Evolutionary conservation across 2,329 filamentous ascomycete genomes (phyloP).

Genomic region (Clonostachys rosea): DNA sequence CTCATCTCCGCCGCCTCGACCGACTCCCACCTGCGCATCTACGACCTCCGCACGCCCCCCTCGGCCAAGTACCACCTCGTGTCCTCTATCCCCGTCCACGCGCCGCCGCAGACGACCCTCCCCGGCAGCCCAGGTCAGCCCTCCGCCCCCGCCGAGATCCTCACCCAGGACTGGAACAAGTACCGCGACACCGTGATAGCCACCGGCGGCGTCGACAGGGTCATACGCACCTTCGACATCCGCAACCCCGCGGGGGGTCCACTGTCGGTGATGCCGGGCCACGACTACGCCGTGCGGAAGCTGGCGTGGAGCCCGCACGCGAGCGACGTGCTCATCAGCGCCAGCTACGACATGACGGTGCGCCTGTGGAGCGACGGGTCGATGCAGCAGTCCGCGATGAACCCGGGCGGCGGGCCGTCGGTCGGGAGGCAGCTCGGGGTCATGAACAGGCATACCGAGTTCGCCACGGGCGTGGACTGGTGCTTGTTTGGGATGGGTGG

Average conservation of each 20-base stretch:
- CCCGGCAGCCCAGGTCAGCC: slow-evolving; percentile 26
- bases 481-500: slow-evolving; percentile 93
- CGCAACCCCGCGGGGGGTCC: slow-evolving; percentile 71
- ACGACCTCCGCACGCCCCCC: slow-evolving; percentile 83
- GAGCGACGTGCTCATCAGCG: slow-evolving; percentile 80
- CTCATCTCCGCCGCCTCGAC: slow-evolving; percentile 84
- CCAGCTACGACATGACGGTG: slow-evolving; percentile 97
- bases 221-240: slow-evolving; percentile 88
- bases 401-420: slow-evolving; percentile 24
- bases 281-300: slow-evolving; percentile 85
- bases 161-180: slow-evolving; percentile 99
- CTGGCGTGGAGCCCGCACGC: slow-evolving; percentile 92
- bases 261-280: slow-evolving; percentile 69
- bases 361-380: slow-evolving; percentile 83
- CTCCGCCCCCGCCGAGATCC: slow-evolving; percentile 72
- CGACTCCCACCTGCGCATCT: slow-evolving; percentile 85
- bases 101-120: slow-evolving; percentile 36
- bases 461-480: slow-evolving; percentile 95
- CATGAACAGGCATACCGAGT: slow-evolving; percentile 94
- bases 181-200: slow-evolving; percentile 83
- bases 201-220: slow-evolving; percentile 81
- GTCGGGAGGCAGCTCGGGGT: slow-evolving; percentile 71
- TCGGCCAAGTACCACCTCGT: slow-evolving; percentile 85
- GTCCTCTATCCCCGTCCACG: slow-evolving; percentile 78
- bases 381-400: slow-evolving; percentile 27